Base-by-base conservation (phyloP, 805 yeast species). In the Pichia phayaonensis region DNA sequence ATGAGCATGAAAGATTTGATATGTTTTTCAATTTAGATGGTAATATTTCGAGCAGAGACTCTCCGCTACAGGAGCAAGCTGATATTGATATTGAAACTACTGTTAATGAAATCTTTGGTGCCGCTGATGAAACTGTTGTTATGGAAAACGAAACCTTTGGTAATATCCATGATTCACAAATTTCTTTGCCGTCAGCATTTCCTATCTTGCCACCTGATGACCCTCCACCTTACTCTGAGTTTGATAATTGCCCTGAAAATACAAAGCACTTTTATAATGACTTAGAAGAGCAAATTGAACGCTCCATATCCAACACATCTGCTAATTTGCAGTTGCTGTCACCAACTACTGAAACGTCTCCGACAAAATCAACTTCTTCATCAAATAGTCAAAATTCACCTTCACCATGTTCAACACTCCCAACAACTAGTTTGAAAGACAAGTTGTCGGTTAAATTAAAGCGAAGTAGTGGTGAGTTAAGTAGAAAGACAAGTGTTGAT, bases 401-500 rank as follows among this genome's bases (percentile, higher is more conserved):
- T 20, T 21, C 45, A 16, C 8, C 16, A 12, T 24, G 3, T 41
- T 47, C 50, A 0, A 42, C 41, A 2, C 10, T 3, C 36, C 13
- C 4, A 15, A 8, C 38, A 2, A 41, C 16, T 24, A 41, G 24
- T 10, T 16, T 45, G 27, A 49, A 45, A 15, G 40, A 39, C 24
- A 45, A 38, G n/a, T 23, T 49, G 24, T 49, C 52, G 1, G 41
- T 49, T 13, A 49, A 45, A 42, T 8, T 49, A 2, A 49, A 36
- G n/a, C 41, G 36, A 20, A 45, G 36, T 20, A 49, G 40, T 44
- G 53, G 53, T 20, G 53, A 46, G 20, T 24, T 50, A 15, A 50
- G 44, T 31, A 50, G 47, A 18, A 43, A 31, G 10, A 21, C 49
- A 18, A 50, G 49, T 26, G 45, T 44, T 26, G 59, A 56, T 16